These are phyloP conservation scores for Epichloe baconii DNA, from an alignment of 2,329 filamentous ascomycete genomes.

Conservation along the genomic window DNA sequence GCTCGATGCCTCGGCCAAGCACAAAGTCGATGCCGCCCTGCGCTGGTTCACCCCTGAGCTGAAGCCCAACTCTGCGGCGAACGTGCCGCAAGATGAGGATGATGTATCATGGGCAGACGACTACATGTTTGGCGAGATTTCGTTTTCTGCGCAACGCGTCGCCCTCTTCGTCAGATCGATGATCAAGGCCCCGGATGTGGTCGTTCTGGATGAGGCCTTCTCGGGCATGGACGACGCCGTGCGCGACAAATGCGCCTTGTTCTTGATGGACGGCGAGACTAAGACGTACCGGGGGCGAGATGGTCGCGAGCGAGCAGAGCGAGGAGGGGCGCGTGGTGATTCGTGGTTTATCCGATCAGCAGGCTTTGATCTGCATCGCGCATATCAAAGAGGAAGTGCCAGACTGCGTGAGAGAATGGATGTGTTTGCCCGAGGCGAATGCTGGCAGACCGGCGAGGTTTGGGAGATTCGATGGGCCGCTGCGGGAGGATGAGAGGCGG, in stretches of 20 bases:
- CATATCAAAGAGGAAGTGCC: conserved; percentile 88
- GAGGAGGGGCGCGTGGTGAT: conserved; percentile 33
- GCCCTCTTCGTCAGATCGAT: conserved; percentile 72
- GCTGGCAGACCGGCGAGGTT: conserved; percentile 47
- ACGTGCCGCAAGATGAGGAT: conserved; percentile 7
- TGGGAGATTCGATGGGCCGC: conserved; percentile 48
- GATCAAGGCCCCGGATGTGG: conserved; percentile 66
- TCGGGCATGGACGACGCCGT: conserved; percentile 72
- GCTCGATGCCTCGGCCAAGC: conserved; percentile 42
- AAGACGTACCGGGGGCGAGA: conserved; percentile 26
- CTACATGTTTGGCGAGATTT: conserved; percentile 57
- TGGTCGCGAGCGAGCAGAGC: conserved; percentile 30
- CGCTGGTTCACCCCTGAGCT: conserved; percentile 69
- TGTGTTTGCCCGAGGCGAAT: conserved; percentile 70
- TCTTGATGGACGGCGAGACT: conserved; percentile 54
- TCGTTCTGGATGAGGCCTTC: conserved; percentile 80
- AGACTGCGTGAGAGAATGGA: conserved; percentile 67
- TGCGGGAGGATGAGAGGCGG: conserved; percentile 40
- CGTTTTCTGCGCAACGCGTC: conserved; percentile 73
- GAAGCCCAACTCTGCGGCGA: conserved; percentile 34
- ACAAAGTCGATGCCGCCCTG: conserved; percentile 55
- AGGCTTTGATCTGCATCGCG: conserved; percentile 84
- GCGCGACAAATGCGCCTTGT: conserved; percentile 76
- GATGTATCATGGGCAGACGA: conserved; percentile 51
- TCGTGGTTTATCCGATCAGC: conserved; percentile 50